Evolutionary conservation across 192 early-diverging fungal species (phyloP), one percentile per base, ranked within the genome.

Genomic region (Backusella tarrabulga): DNA sequence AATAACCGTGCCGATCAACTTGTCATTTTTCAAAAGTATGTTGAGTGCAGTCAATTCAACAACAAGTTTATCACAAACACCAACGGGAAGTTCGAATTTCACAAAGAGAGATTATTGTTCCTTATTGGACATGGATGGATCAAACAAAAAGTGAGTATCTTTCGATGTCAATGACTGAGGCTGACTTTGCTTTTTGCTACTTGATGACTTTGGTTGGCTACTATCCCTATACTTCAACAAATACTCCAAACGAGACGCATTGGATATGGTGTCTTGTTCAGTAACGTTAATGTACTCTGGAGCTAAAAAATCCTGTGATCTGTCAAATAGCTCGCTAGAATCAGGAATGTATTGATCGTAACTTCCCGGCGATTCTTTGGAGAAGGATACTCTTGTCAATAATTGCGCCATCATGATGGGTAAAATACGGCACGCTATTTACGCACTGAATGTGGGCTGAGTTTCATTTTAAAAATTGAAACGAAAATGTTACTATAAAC

Each of bases 381-480:
- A 23, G 15, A 17, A 15, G 54, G 54, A 60, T 29, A 23, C 54
- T 60, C 8, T 26, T 26, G 21, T 14, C 19, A 76, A 32, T n/a
- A 46, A 23, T 68, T 74, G 78, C 29, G 73, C 69, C 72, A 79
- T 79, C 19, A 79, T 69, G 38, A 74, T 79, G 1, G 72, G 72
- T 54, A 79, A 35, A 21, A 79, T 34, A 9, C 21, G 46, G 6
- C 54, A 34, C n/a, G 46, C 35, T 23, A 75, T 66, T 23, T 32
- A 32, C 32, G 32, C 32, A 32, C 2, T 32, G 32, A 32, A 32
- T 3, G 32, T 32, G 32, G 2, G 32, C 32, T 32, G 32, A 32
- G 32, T 32, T 32, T 32, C 32, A 32, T 32, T 32, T 32, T 32
- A 32, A 32, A 32, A 32, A 32, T 32, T 32, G 32, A 32, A 32